Percentiles rank a stretch among this genome's conserved stretches.
Evolutionary conservation across 345 rosid species (phyloP).

Genomic region (Bruguiera parviflora): DNA sequence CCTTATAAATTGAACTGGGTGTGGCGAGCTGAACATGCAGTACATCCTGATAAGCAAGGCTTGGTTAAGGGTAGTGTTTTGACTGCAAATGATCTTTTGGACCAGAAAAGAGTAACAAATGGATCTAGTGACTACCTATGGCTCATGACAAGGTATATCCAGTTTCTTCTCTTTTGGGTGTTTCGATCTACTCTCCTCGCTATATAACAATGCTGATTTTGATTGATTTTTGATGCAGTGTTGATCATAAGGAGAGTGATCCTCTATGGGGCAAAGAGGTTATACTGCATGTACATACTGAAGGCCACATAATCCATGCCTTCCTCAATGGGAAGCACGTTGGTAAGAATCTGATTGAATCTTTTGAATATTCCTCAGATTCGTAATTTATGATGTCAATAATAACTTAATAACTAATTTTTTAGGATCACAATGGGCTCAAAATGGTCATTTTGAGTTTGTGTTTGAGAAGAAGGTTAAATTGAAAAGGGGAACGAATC

Average conservation of each 20-base stretch:
- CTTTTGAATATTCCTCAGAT: neutral
- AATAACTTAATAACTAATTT: neutral
- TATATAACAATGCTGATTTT: neutral
- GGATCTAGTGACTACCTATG: slow-evolving; percentile 64
- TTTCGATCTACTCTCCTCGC: neutral
- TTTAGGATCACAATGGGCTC: slow-evolving; percentile 43
- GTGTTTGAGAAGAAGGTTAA: slow-evolving; percentile 33
- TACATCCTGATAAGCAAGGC: neutral
- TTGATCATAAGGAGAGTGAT: slow-evolving; percentile 39
- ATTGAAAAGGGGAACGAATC: slow-evolving; percentile 42
- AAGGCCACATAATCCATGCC: slow-evolving; percentile 55
- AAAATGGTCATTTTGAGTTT: slow-evolving; percentile 32
- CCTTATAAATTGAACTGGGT: slow-evolving; percentile 30
- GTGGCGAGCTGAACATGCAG: slow-evolving; percentile 30
- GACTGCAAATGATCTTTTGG: slow-evolving; percentile 29
- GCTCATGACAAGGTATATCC: slow-evolving; percentile 60
- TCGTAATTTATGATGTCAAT: neutral
- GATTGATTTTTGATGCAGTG: slow-evolving; percentile 16
- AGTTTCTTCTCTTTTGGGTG: neutral
- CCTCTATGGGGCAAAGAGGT: slow-evolving; percentile 42
- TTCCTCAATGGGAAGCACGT: slow-evolving; percentile 48
- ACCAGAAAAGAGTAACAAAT: slow-evolving; percentile 50
- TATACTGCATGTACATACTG: slow-evolving; percentile 40
- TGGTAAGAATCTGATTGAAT: slow-evolving; percentile 23
- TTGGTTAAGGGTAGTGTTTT: slow-evolving; percentile 1